These are phyloP conservation scores for Guyanaporus albipodus DNA, from an alignment of 768 basidiomycete species.

Conservation along the genomic window DNA sequence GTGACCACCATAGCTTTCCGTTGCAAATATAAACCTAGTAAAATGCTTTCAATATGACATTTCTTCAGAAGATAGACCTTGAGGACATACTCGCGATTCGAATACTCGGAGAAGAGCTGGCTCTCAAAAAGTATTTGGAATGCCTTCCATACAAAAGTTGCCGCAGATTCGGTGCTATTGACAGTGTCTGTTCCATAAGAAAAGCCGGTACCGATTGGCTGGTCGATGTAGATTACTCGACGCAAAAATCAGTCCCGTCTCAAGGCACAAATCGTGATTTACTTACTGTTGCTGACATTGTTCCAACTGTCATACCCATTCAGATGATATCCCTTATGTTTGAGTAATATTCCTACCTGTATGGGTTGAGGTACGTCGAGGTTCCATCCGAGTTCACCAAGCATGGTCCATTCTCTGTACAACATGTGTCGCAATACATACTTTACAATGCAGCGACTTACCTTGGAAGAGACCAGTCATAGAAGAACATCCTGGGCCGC, in stretches of 20 bases:
- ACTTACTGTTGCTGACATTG: conserved; percentile 58
- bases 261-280: neutral
- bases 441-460: conserved; percentile 4
- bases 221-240: conserved; percentile 66
- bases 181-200: conserved; percentile 54
- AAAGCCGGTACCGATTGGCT: conserved; percentile 64
- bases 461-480: conserved; percentile 69
- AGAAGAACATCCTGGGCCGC: conserved; percentile 59
- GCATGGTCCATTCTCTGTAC: conserved; percentile 61
- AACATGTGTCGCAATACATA: neutral
- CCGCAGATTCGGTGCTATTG: conserved; percentile 47
- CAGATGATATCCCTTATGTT: neutral
- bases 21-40: conserved; percentile 55
- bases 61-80: neutral
- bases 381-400: conserved; percentile 50
- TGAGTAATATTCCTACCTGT: conserved; percentile 37
- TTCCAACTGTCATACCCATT: conserved; percentile 50
- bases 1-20: conserved; percentile 68
- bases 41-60: neutral
- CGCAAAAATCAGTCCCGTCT: neutral
- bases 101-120: conserved; percentile 45
- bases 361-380: conserved; percentile 55
- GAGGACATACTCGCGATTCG: conserved; percentile 48
- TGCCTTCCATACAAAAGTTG: conserved; percentile 55
- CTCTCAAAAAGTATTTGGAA: conserved; percentile 65